Percentiles rank a stretch among this genome's conserved stretches.
These are phyloP conservation scores for Rhinocladiella mackenziei DNA, from an alignment of 2,329 filamentous ascomycete genomes.

Conservation along the genomic window DNA sequence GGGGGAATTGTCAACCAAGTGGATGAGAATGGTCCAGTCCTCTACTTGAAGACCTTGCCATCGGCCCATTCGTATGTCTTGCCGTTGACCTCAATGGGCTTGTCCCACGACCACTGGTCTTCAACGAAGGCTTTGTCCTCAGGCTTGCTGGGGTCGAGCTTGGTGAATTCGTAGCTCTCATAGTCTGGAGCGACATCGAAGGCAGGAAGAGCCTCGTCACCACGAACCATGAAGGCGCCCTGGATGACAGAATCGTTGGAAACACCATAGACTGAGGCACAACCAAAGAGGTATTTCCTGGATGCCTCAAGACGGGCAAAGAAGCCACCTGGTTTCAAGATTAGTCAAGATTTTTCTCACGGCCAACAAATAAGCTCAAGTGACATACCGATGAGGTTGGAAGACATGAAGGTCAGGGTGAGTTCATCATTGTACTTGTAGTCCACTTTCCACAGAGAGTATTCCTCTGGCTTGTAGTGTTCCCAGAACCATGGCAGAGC, in stretches of 20 bases:
- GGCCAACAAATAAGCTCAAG: conserved; percentile 5
- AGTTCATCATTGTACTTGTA: conserved; percentile 99
- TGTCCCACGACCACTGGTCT: conserved; percentile 88
- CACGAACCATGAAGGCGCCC: conserved; percentile 92
- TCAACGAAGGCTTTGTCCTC: conserved; percentile 85
- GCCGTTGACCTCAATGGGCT: conserved; percentile 71
- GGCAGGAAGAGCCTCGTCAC: conserved; percentile 76
- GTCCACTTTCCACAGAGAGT: conserved; percentile 87
- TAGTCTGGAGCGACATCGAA: conserved; percentile 97
- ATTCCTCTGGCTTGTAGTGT: conserved; percentile 89
- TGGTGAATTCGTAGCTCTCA: conserved; percentile 94
- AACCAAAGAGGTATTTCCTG: conserved; percentile 97
- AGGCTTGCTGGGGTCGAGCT: conserved; percentile 83
- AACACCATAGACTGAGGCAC: conserved; percentile 79
- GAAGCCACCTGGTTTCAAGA: conserved; percentile 64
- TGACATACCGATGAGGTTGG: conserved; percentile 79
- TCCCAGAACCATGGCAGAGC: conserved; percentile 99
- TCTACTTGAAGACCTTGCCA: conserved; percentile 99
- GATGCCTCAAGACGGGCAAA: conserved; percentile 94
- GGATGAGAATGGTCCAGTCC: not conserved
- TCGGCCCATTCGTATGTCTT: conserved; percentile 86
- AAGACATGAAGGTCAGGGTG: conserved; percentile 96
- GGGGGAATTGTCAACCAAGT: too few species aligned
- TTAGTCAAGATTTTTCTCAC: conserved; percentile 8
- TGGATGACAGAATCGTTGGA: conserved; percentile 86